Conservation (phyloP, 257 asterid genomes). For the Coffea canephora region DNA sequence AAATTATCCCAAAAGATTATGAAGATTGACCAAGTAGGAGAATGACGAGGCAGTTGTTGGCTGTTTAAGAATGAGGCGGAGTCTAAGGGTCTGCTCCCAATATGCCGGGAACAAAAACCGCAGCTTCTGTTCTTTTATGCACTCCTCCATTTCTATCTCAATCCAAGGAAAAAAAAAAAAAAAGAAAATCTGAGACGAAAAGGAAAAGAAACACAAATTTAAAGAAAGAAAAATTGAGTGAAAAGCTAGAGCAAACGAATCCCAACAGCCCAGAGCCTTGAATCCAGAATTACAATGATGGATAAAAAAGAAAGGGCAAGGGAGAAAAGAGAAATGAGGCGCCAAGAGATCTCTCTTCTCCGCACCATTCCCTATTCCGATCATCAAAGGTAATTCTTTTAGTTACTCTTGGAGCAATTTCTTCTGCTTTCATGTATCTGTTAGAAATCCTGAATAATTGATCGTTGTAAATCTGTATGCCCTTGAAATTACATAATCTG, state of each 20-base stretch:
- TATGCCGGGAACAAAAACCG: slow-evolving; percentile 10
- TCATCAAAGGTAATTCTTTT: slow-evolving; percentile 52
- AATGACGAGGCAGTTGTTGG: background rate
- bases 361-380: slow-evolving; percentile 80
- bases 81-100: slow-evolving; percentile 15
- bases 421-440: background rate
- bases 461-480: no score
- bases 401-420: background rate
- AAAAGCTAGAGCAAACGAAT: background rate
- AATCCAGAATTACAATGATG: slow-evolving; percentile 27
- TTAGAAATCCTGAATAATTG: background rate
- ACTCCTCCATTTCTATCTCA: background rate
- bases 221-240: background rate
- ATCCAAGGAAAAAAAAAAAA: background rate
- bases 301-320: slow-evolving; percentile 63
- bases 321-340: slow-evolving; percentile 78
- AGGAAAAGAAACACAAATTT: no score
- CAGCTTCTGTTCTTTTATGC: slow-evolving; percentile 16
- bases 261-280: background rate
- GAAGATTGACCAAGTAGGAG: background rate
- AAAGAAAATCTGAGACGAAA: background rate
- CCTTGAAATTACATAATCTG: no score
- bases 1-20: background rate
- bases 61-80: slow-evolving; percentile 19
- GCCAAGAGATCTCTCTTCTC: slow-evolving; percentile 69